A percentile compares a stretch with the other conserved stretches of the same genome.
These are phyloP conservation scores for Cylindrotheca closterium DNA, from an alignment of 108 stramenopile species.

Conservation along the genomic window DNA sequence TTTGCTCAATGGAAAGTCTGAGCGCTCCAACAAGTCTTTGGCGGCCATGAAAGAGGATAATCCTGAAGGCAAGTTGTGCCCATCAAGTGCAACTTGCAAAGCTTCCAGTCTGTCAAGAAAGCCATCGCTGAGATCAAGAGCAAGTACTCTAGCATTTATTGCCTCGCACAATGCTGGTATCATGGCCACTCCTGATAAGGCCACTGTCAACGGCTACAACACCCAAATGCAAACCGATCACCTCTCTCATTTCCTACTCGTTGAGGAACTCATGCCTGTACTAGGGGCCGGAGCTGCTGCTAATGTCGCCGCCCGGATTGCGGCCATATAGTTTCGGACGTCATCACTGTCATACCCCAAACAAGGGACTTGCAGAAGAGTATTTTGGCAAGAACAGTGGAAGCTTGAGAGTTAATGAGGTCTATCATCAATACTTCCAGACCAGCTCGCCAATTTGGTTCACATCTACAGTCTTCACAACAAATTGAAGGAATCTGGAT, in stretches of 20 bases:
- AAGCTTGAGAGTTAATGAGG: constrained; percentile 40
- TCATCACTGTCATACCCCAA: constrained; percentile 15
- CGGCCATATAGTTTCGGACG: constrained; percentile 38
- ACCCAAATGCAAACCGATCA: constrained; percentile 55
- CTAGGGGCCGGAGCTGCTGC: constrained; percentile 14
- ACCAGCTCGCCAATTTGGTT: constrained; percentile 58
- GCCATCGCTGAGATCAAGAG: constrained; percentile 30
- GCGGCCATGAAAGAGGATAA: constrained; percentile 7
- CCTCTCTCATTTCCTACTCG: constrained; percentile 60
- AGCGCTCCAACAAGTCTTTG: constrained; percentile 1
- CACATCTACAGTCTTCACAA: constrained; percentile 44
- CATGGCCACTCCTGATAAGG: constrained; percentile 42
- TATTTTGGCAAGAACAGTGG: constrained; percentile 47
- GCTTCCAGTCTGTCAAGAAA: constrained; percentile 34
- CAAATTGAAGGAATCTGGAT: constrained; percentile 18
- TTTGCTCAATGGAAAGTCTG: constrained; percentile 16
- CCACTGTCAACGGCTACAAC: constrained; percentile 59
- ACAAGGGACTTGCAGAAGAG: constrained; percentile 35
- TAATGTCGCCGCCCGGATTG: constrained; percentile 48
- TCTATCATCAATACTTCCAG: constrained; percentile 47
- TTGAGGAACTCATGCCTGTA: constrained; percentile 43
- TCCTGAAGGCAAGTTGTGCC: constrained; percentile 25
- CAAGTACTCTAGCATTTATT: constrained; percentile 31
- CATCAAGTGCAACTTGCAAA: constrained; percentile 45
- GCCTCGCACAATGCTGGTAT: constrained; percentile 60